A percentile compares a stretch with the other conserved stretches of the same genome.
These are phyloP conservation scores for Gymnopilus junonius DNA, from an alignment of 768 basidiomycete genomes.

Conservation along the genomic window DNA sequence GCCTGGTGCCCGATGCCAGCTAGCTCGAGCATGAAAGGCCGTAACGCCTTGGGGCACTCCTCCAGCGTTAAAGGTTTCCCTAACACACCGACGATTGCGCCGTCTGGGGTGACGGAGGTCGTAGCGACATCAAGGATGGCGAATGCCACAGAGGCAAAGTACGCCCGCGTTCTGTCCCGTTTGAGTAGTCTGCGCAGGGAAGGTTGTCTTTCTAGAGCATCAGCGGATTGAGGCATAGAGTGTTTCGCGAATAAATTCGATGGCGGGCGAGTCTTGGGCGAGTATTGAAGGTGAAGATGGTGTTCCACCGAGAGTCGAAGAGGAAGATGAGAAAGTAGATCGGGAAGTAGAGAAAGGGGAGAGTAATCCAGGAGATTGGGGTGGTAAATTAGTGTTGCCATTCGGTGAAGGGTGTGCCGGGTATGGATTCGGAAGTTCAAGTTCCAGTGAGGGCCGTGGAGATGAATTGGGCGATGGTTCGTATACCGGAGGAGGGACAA, in stretches of 20 bases:
- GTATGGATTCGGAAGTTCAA: neutral
- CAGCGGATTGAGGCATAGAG: slow-evolving; percentile 82
- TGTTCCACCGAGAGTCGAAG: slow-evolving; percentile 31
- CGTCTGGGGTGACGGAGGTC: slow-evolving; percentile 50
- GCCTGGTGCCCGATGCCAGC: slow-evolving; percentile 56
- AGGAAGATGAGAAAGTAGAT: slow-evolving; percentile 28
- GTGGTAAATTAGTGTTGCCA: neutral
- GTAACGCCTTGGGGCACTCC: slow-evolving; percentile 65
- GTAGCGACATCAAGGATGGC: slow-evolving; percentile 75
- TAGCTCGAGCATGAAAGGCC: slow-evolving; percentile 75
- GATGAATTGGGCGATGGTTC: slow-evolving; percentile 14
- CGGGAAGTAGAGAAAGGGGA: slow-evolving; percentile 18
- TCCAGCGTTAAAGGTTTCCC: slow-evolving; percentile 57
- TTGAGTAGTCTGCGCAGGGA: slow-evolving; percentile 59
- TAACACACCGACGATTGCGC: slow-evolving; percentile 59
- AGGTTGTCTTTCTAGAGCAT: slow-evolving; percentile 61
- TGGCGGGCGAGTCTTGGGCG: slow-evolving; percentile 58
- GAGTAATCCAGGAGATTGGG: slow-evolving; percentile 14
- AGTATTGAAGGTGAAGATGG: slow-evolving; percentile 45
- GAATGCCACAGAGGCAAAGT: slow-evolving; percentile 75
- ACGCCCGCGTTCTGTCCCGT: slow-evolving; percentile 72
- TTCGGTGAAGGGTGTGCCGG: slow-evolving; percentile 13
- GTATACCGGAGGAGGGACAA: slow-evolving; percentile 25
- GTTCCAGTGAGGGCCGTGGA: slow-evolving; percentile 8
- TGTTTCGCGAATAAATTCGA: slow-evolving; percentile 84